Percentiles rank a stretch among this genome's conserved stretches.
Conservation (phyloP, 257 asterid genomes). For the Vinca minor region DNA sequence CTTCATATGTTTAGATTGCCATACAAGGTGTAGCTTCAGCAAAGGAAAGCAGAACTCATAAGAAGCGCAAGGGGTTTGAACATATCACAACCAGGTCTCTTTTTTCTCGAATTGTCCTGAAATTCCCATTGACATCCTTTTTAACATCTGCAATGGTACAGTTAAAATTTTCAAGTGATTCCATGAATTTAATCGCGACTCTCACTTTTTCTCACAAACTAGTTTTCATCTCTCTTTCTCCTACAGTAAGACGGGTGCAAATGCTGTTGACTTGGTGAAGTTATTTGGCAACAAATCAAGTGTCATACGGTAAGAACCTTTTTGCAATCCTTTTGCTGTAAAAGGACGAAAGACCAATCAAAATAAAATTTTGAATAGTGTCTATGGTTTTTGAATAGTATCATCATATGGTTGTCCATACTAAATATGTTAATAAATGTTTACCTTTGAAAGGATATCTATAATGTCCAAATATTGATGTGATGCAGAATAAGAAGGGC, state of each 20-base stretch:
- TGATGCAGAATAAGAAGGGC: neutral
- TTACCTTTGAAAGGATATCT: neutral
- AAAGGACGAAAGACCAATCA: neutral
- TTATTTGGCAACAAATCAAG: constrained; percentile 69
- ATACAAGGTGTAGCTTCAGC: constrained; percentile 79
- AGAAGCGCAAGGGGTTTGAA: constrained; percentile 75
- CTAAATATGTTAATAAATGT: neutral
- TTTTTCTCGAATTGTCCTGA: too few species aligned
- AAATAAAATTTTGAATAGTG: neutral
- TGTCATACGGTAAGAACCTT: constrained; percentile 51
- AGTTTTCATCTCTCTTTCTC: too few species aligned
- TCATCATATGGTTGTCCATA: neutral
- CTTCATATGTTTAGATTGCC: constrained; percentile 53
- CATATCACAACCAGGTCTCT: constrained; percentile 50
- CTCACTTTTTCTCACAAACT: constrained; percentile 6
- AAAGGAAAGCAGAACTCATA: constrained; percentile 77
- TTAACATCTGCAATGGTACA: neutral
- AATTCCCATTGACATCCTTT: neutral
- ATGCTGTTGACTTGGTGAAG: constrained; percentile 80
- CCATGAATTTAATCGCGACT: constrained; percentile 5
- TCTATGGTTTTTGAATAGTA: neutral
- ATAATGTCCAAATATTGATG: too few species aligned
- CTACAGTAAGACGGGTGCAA: constrained; percentile 66
- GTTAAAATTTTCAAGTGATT: too few species aligned
- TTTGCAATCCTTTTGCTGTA: neutral